Percentiles rank a stretch among this genome's conserved stretches.
Evolutionary conservation across 2,329 filamentous ascomycete genomes (phyloP).

Genomic region (Pyricularia grisea): DNA sequence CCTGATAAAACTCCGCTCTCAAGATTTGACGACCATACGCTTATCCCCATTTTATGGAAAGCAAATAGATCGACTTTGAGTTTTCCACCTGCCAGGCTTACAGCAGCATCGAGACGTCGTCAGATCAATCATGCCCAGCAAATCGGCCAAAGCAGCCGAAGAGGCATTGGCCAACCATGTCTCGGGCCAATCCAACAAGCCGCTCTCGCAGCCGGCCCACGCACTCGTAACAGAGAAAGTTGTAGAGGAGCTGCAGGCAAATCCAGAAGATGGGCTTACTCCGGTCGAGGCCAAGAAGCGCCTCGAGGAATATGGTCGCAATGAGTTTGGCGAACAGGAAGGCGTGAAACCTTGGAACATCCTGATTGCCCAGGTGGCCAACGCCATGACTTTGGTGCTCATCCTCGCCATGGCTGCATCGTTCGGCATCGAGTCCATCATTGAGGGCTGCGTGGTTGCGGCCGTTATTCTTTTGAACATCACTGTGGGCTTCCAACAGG

Average conservation of each 20-base stretch:
- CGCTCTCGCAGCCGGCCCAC: constrained; percentile 54
- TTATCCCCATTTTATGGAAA: neutral
- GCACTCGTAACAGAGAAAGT: constrained; percentile 43
- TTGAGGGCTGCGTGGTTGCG: constrained; percentile 43
- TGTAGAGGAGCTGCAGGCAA: constrained; percentile 38
- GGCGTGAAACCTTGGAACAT: constrained; percentile 47
- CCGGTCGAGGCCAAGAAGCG: constrained; percentile 36
- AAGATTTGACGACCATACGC: neutral
- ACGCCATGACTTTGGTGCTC: constrained; percentile 50
- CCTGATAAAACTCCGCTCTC: neutral
- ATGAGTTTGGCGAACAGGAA: constrained; percentile 45
- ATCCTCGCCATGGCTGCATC: constrained; percentile 39
- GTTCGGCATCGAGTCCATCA: constrained; percentile 41
- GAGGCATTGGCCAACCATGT: constrained; percentile 15
- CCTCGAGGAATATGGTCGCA: constrained; percentile 41
- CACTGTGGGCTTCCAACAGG: constrained; percentile 43
- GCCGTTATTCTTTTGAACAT: constrained; percentile 43
- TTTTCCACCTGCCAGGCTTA: neutral
- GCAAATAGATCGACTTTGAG: neutral
- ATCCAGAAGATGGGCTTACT: constrained; percentile 44
- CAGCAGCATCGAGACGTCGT: neutral
- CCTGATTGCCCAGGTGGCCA: constrained; percentile 47
- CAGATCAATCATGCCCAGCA: neutral
- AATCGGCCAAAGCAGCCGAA: neutral
- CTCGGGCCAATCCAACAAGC: constrained; percentile 34